Evolutionary conservation across 1,139 yeast genomes (phyloP), one percentile per base, ranked within the genome.

Genomic region (Geotrichum fermentans): DNA sequence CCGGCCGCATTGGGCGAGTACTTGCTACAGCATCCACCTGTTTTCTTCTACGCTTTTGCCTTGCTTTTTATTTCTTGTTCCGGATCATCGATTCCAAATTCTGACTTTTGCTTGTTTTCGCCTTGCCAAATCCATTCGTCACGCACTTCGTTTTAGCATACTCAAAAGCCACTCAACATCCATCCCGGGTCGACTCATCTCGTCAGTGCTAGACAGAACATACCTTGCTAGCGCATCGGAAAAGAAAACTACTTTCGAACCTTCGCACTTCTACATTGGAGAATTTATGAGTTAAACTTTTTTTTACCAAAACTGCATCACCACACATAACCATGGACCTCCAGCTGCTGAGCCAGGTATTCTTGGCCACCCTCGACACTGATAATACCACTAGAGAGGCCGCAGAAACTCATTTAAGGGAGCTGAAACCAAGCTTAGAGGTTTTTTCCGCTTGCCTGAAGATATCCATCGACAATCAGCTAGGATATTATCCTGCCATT

Each of bases 361-460:
- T 92, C 63, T 78, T 83, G 30, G 90, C 87, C 16, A 88, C 97
- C 1, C 73, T 90, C 42, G 82, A 80, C 58, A 80, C 88, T 0
- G 82, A 84, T 61, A 82, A 77, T 50, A 63, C 66, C 16, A 70
- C 75, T 21, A 78, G 96, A 59, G 73, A 70, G 50, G 77, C 78
- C 44, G 92, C 96, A 0, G 97, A 90, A 64, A 55, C 63, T 2
- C 79, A 82, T 56, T 74, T 90, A 43, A 73, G 73, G 35, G 49
- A 74, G 75, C 56, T 77, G 81, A 16, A 78, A 80, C 43, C 61
- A 61, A 38, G 64, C 74, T 2, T 78, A 85, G 1, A 96, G 95
- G 2, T 90, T 89, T 62, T 70, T 86, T 42, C 83, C 83, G 92
- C 90, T 1, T 86, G 96, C 65, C 70, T 92, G 43, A 90, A 86